phyloP scores from a whole-genome alignment of 768 basidiomycete species.

The Boletellus emodensis region DNA sequence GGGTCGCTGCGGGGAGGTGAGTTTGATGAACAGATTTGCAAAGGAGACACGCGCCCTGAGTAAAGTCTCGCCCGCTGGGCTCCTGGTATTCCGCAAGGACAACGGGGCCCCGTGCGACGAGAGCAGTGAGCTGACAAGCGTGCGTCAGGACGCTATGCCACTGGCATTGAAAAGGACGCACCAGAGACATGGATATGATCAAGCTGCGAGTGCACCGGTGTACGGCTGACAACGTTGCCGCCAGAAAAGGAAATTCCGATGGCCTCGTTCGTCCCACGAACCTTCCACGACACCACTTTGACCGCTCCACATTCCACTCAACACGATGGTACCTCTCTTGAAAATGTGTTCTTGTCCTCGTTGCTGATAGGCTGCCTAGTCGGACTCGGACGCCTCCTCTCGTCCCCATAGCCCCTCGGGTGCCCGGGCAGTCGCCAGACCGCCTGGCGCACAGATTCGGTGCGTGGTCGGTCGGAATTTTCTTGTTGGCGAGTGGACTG shows the following conservation, averaged over 20 bases:
- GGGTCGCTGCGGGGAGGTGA: conserved; percentile 50
- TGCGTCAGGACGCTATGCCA: not conserved
- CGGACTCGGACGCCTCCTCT: conserved; percentile 70
- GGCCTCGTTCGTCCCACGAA: conserved; percentile 16
- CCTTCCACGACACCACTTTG: conserved; percentile 21
- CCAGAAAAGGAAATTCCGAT: conserved; percentile 19
- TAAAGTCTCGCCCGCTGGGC: conserved; percentile 75
- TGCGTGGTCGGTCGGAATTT: conserved; percentile 32
- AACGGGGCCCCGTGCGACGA: conserved; percentile 71
- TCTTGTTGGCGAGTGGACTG: not conserved
- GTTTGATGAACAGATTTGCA: not conserved
- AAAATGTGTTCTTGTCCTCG: not conserved
- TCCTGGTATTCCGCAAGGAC: conserved; percentile 87
- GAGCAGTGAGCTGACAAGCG: conserved; percentile 64
- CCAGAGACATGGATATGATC: conserved; percentile 25
- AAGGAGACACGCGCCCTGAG: conserved; percentile 57
- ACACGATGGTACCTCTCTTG: conserved; percentile 32
- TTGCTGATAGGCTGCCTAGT: conserved; percentile 41
- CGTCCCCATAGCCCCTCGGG: conserved; percentile 39
- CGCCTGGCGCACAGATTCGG: conserved; percentile 81
- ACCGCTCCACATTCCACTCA: not conserved
- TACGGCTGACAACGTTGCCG: not conserved
- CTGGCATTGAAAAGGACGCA: conserved; percentile 3
- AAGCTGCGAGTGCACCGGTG: not conserved
- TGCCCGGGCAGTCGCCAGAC: conserved; percentile 56